Evolutionary conservation across 768 basidiomycete genomes (phyloP).

Genomic region (Sutorius australiensis): DNA sequence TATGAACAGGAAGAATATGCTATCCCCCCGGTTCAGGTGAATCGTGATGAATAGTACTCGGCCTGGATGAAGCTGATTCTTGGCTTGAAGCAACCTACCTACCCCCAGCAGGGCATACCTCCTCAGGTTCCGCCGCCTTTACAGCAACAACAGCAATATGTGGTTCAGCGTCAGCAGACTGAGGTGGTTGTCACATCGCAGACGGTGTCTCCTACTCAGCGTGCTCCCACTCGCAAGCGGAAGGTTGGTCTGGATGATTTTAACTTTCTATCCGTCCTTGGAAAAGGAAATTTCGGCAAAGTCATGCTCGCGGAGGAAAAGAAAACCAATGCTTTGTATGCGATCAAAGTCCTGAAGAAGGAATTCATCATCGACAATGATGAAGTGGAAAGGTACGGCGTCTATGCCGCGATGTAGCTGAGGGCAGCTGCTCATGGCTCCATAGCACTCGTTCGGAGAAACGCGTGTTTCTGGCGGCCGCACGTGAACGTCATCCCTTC

Average conservation of each 20-base stretch:
- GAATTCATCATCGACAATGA: constrained; percentile 99
- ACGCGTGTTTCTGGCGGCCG: constrained; percentile 96
- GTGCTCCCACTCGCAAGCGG: constrained; percentile 54
- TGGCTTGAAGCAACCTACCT: constrained; percentile 14
- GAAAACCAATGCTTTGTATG: constrained; percentile 79
- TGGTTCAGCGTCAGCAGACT: constrained; percentile 29
- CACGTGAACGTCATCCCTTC: constrained; percentile 96
- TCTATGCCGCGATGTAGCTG: background rate
- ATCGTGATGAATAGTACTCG: background rate
- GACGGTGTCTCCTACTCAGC: constrained; percentile 36
- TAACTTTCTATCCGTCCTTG: constrained; percentile 97
- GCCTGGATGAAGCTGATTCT: constrained; percentile 1
- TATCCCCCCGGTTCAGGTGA: constrained; percentile 23
- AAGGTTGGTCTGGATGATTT: constrained; percentile 98
- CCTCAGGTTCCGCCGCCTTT: constrained; percentile 15
- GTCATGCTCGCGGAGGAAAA: constrained; percentile 99
- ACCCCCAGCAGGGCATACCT: constrained; percentile 24
- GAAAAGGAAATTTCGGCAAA: constrained; percentile 99
- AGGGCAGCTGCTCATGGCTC: constrained; percentile 2
- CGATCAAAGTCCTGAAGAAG: constrained; percentile 99
- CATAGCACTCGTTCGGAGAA: constrained; percentile 96
- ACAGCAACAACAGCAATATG: constrained; percentile 28
- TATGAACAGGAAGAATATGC: constrained; percentile 31
- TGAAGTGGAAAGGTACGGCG: constrained; percentile 90
- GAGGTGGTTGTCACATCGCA: constrained; percentile 25